Evolutionary conservation across 495 filamentous ascomycete species (phyloP).

Genomic region (Penicillium odoratum): DNA sequence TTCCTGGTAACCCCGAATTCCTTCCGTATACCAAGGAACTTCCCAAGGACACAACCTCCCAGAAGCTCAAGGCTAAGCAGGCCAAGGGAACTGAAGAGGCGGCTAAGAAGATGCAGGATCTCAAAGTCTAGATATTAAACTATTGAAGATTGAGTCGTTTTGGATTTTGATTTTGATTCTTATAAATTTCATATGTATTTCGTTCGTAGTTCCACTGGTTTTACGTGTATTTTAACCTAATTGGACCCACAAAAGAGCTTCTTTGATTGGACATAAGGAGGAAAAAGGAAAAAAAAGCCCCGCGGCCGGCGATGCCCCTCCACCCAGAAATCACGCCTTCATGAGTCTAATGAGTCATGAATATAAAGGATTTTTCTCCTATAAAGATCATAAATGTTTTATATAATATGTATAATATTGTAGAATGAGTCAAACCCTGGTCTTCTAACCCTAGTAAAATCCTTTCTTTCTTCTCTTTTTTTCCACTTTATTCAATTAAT

Average conservation of each 20-base stretch:
- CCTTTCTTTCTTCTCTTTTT: background rate
- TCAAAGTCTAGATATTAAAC: constrained; percentile 33
- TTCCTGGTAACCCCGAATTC: constrained; percentile 85
- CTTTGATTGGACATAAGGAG: constrained; percentile 6
- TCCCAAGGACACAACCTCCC: constrained; percentile 69
- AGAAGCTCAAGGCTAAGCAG: constrained; percentile 52
- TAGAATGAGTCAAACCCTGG: background rate
- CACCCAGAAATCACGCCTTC: constrained; percentile 6
- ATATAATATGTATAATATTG: no score
- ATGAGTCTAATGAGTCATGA: background rate
- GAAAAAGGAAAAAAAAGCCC: constrained; percentile 22
- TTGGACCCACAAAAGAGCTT: no score
- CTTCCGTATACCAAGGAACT: constrained; percentile 84
- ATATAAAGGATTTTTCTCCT: background rate
- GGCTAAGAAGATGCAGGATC: constrained; percentile 40
- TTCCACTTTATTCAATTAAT: background rate
- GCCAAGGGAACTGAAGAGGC: constrained; percentile 32
- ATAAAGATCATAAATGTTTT: no score
- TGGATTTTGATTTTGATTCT: no score
- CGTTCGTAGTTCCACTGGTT: no score
- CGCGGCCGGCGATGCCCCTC: constrained; percentile 26
- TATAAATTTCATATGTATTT: no score
- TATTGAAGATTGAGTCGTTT: background rate
- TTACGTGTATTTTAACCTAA: no score
- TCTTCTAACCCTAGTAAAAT: no score